These are phyloP conservation scores for Penicillium roqueforti DNA, from an alignment of 495 filamentous ascomycete species.

Conservation along the genomic window DNA sequence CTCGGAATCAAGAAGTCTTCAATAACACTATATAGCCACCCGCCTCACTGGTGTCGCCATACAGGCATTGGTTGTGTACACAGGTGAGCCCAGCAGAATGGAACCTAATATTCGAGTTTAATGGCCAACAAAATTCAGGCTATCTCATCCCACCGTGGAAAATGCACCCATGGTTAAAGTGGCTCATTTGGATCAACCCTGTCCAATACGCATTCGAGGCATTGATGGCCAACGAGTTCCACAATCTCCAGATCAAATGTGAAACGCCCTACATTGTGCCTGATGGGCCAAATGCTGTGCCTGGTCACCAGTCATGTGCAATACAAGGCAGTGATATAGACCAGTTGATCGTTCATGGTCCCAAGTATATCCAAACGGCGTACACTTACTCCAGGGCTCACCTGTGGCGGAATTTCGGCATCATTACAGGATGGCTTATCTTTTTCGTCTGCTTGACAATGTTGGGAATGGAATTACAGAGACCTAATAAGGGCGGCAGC, in stretches of 20 bases:
- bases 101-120: not conserved
- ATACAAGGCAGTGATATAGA: constrained; percentile 53
- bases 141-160: constrained; percentile 68
- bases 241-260: constrained; percentile 44
- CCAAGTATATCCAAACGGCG: constrained; percentile 48
- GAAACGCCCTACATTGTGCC: constrained; percentile 57
- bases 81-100: constrained; percentile 28
- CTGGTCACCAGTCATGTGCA: constrained; percentile 57
- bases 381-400: constrained; percentile 55
- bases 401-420: constrained; percentile 61
- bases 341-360: constrained; percentile 47
- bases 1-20: not conserved
- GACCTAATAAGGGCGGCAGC: constrained; percentile 67
- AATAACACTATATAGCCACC: constrained; percentile 44
- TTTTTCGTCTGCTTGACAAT: constrained; percentile 54
- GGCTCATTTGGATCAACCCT: constrained; percentile 74
- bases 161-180: constrained; percentile 79
- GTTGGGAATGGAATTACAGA: constrained; percentile 64
- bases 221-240: constrained; percentile 58
- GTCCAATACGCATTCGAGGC: constrained; percentile 71
- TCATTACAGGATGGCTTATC: constrained; percentile 54
- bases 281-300: constrained; percentile 53
- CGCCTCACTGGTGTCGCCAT: constrained; percentile 61
- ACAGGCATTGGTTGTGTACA: constrained; percentile 68
- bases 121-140: constrained; percentile 35